A percentile compares a stretch with the other conserved stretches of the same genome.
phyloP scores from a whole-genome alignment of 1,284 basidiomycete genomes.

The Thelephora terrestris region DNA sequence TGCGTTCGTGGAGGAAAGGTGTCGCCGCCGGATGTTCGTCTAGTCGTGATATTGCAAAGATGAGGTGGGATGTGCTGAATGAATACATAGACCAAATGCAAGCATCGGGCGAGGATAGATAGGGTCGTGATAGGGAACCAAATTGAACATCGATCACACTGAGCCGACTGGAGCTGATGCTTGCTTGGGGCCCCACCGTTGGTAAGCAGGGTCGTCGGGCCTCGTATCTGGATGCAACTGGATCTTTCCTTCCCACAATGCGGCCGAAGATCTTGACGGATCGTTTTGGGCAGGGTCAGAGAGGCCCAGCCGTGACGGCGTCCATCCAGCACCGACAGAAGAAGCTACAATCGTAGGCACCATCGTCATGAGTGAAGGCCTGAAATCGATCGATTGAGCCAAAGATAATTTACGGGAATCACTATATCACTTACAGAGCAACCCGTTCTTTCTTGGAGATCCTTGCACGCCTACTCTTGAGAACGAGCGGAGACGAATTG shows the following conservation, averaged over 20 bases:
- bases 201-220: conserved; percentile 34
- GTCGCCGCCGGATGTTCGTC: too few species aligned
- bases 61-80: too few species aligned
- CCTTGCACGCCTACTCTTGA: conserved; percentile 59
- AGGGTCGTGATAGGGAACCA: too few species aligned
- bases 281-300: conserved; percentile 69
- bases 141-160: too few species aligned
- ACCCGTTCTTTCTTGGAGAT: conserved; percentile 35
- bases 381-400: conserved; percentile 20
- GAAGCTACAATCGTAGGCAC: conserved; percentile 80
- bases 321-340: conserved; percentile 75
- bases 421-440: conserved; percentile 19
- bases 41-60: too few species aligned
- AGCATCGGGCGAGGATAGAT: too few species aligned
- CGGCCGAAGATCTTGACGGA: conserved; percentile 70
- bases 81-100: too few species aligned
- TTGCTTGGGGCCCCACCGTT: conserved; percentile 25
- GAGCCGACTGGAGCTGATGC: too few species aligned
- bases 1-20: too few species aligned
- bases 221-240: conserved; percentile 82
- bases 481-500: conserved; percentile 74
- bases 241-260: conserved; percentile 72
- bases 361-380: conserved; percentile 75
- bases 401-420: conserved; percentile 5
- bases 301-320: conserved; percentile 45